These are phyloP conservation scores for Striga asiatica DNA, from an alignment of 257 asterid species.

Conservation along the genomic window DNA sequence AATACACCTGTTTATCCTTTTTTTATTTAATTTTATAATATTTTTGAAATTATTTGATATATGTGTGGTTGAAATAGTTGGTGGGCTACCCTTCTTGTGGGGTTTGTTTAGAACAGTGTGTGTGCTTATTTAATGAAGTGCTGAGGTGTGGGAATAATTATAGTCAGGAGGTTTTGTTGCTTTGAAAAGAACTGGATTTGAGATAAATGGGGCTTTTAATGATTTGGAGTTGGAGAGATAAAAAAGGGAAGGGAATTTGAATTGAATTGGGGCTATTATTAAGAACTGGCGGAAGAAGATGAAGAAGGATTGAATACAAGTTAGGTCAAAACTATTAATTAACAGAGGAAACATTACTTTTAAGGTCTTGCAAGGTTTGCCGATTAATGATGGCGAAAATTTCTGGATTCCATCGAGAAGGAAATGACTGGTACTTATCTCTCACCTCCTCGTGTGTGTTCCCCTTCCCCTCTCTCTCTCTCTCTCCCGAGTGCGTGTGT, in stretches of 20 bases:
- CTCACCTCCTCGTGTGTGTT: neutral
- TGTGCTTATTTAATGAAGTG: slow-evolving; percentile 29
- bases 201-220: slow-evolving; percentile 8
- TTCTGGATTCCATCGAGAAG: slow-evolving; percentile 62
- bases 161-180: slow-evolving; percentile 31
- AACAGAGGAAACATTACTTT: no score
- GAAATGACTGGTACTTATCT: slow-evolving; percentile 63
- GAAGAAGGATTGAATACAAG: neutral
- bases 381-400: slow-evolving; percentile 48
- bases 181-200: slow-evolving; percentile 21
- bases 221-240: slow-evolving; percentile 13
- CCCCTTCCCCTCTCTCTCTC: neutral
- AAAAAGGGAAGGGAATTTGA: slow-evolving; percentile 21
- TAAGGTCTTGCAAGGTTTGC: slow-evolving; percentile 10
- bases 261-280: slow-evolving; percentile 26
- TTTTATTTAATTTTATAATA: slow-evolving; percentile 15
- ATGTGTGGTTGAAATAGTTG: slow-evolving; percentile 50
- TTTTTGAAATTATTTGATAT: slow-evolving; percentile 18
- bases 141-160: slow-evolving; percentile 31
- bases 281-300: neutral
- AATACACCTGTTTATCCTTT: slow-evolving; percentile 1
- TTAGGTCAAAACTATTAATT: no score
- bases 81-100: slow-evolving; percentile 46
- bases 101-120: slow-evolving; percentile 24
- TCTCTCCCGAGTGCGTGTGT: neutral